These are phyloP conservation scores for Lipomyces spencermartinsiae DNA, from an alignment of 805 yeast genomes.

Conservation along the genomic window DNA sequence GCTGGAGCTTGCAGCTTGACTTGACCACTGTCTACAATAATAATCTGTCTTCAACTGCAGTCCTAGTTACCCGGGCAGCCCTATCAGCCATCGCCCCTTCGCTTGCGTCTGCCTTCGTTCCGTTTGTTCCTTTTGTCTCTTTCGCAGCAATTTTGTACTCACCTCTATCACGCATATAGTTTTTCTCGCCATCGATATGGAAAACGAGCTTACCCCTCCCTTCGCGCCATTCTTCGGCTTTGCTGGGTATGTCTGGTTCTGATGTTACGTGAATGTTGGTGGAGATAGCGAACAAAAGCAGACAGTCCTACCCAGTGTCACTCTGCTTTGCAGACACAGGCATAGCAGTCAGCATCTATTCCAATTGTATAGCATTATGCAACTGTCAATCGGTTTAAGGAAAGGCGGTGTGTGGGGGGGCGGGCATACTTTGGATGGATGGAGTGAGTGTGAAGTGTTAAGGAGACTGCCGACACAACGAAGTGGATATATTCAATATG, in stretches of 20 bases:
- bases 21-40: background rate
- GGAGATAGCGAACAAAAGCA: background rate
- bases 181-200: constrained; percentile 32
- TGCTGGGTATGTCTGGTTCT: constrained; percentile 66
- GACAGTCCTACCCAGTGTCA: background rate
- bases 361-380: background rate
- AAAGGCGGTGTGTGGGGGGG: background rate
- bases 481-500: too few relatives aligned
- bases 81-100: constrained; percentile 10
- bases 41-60: too few relatives aligned
- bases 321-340: background rate
- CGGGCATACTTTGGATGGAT: too few relatives aligned
- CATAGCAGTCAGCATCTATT: background rate
- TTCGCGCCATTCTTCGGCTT: constrained; percentile 98
- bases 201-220: constrained; percentile 77
- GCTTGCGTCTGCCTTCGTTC: constrained; percentile 1
- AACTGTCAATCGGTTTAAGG: background rate
- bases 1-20: background rate
- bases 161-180: constrained; percentile 1
- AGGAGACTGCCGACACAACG: too few relatives aligned
- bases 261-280: background rate
- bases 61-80: constrained; percentile 7
- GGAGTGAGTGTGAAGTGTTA: too few relatives aligned
- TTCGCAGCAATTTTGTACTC: background rate
- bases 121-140: background rate